Evolutionary conservation across 345 rosid genomes (phyloP), one percentile per base, ranked within the genome.

Genomic region (Eucalyptus polybractea): DNA sequence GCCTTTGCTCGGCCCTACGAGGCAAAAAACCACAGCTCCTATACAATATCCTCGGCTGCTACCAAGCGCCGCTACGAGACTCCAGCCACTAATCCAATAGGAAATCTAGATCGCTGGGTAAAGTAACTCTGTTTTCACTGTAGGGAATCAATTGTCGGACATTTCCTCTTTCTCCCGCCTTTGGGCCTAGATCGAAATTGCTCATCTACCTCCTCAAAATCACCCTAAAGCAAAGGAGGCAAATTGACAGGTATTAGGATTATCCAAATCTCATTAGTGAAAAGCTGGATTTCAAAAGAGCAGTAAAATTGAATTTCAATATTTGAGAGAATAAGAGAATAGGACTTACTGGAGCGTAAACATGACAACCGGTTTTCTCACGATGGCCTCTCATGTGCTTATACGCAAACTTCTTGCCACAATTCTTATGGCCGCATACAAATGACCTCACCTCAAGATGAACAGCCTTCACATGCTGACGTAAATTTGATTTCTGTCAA

Each of bases 351-450:
- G 93, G 91, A 81, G 93, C 81, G 86, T 94, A 97, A 45, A 92
- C 22, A 87, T 97, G 98, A 87, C 90, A 50, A 5, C 93, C 93
- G 1, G 95, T 91, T 40, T 95, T 94, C 92, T 98, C 99, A 42
- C 95, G 99, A 12, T 94, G 93, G 90, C 94, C 95, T 89, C 98
- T 94, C 10, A 97, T 97, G 67, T 97, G 99, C 90, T 95, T 97
- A 93, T 92, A 97, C 12, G 96, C 91, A 89, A 97, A 97, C 88
- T 92, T 95, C 97, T 88, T 92, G 62, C 94, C 95, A 90, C 99
- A 97, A 29, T 93, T 94, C 21, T 93, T 87, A 88, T 94, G 91
- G 40, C 97, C 90, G 47, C 99, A 95, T 6, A 91, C 88, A 91
- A 93, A 97, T 12, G 95, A 95, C 44, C 90, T 37, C 37, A 37